phyloP scores from a whole-genome alignment of 1,284 basidiomycete species.

The Stygiomarasmius scandens region DNA sequence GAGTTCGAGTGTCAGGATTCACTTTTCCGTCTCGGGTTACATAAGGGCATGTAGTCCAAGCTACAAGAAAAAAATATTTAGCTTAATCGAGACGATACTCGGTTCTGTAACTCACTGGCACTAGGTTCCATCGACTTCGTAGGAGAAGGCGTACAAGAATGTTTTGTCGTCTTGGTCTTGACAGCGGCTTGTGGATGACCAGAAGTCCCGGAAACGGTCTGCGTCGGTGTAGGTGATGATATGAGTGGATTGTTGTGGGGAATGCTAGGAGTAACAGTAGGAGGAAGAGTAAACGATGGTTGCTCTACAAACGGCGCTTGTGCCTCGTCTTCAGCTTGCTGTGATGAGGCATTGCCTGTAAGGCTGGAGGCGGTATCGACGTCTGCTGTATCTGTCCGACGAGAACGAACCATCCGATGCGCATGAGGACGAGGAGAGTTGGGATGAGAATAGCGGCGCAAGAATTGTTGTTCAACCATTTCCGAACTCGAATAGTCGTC shows the following conservation, averaged over 20 bases:
- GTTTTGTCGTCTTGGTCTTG: constrained; percentile 27
- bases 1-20: constrained; percentile 59
- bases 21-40: constrained; percentile 49
- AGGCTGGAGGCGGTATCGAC: no score
- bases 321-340: background rate
- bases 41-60: constrained; percentile 63
- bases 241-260: constrained; percentile 6
- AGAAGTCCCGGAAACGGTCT: constrained; percentile 19
- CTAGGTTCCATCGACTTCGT: constrained; percentile 43
- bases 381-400: constrained; percentile 1
- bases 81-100: background rate
- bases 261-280: background rate
- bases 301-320: constrained; percentile 19
- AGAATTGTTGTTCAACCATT: no score
- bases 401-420: constrained; percentile 9
- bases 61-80: constrained; percentile 26
- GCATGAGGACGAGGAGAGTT: background rate
- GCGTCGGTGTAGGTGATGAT: constrained; percentile 3
- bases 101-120: constrained; percentile 46
- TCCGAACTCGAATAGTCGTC: no score
- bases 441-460: no score
- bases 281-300: background rate
- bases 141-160: constrained; percentile 46
- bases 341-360: background rate
- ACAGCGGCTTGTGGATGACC: constrained; percentile 35